Evolutionary conservation across 768 basidiomycete genomes (phyloP).

Genomic region (Pleurotus tuoliensis): DNA sequence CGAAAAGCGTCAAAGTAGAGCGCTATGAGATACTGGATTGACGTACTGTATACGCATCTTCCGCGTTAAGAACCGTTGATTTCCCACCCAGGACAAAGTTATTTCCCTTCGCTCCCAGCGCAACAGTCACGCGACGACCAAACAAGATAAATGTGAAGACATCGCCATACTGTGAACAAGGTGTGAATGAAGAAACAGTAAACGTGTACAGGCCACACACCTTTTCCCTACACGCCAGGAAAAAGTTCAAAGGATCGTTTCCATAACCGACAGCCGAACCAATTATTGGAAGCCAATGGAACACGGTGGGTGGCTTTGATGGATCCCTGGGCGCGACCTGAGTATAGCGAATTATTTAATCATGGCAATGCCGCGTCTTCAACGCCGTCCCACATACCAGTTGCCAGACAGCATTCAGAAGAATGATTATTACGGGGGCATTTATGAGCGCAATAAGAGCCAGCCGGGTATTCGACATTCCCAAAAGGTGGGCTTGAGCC

Average conservation of each 20-base stretch:
- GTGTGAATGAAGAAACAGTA: not conserved
- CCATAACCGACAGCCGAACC: constrained; percentile 91
- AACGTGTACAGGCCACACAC: constrained; percentile 30
- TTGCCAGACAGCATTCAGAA: constrained; percentile 77
- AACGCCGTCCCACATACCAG: constrained; percentile 48
- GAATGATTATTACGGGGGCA: constrained; percentile 61
- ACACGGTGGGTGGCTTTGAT: constrained; percentile 83
- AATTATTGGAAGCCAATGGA: constrained; percentile 87
- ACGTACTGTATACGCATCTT: constrained; percentile 91
- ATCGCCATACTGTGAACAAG: constrained; percentile 72
- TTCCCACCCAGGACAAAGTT: constrained; percentile 95
- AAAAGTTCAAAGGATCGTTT: constrained; percentile 88
- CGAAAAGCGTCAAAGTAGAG: constrained; percentile 7
- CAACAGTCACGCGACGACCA: constrained; percentile 87
- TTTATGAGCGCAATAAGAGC: constrained; percentile 54
- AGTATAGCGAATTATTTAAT: not conserved
- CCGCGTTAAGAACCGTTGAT: constrained; percentile 86
- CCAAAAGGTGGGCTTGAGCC: constrained; percentile 34
- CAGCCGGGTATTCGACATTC: constrained; percentile 29
- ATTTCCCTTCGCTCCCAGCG: constrained; percentile 87
- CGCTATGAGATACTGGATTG: not conserved
- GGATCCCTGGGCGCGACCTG: constrained; percentile 68
- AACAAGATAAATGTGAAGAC: constrained; percentile 95
- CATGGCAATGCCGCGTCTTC: not conserved
- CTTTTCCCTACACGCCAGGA: constrained; percentile 75